Evolutionary conservation across 352 stramenopile species (phyloP).

Genomic region (Pythium phragmiticola): DNA sequence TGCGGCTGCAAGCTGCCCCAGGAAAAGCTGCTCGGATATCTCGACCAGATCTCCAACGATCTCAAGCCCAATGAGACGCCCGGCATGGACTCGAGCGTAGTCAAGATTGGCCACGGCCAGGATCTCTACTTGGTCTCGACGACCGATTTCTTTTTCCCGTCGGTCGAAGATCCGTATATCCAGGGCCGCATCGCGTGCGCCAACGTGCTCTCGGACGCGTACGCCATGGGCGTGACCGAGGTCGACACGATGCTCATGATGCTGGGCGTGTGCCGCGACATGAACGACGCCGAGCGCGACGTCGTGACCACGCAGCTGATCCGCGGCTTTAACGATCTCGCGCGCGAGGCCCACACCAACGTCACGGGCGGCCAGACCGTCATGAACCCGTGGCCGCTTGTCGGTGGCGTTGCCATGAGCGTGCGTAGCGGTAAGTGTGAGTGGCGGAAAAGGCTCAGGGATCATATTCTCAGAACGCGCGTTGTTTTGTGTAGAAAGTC

Average conservation of each 20-base stretch:
- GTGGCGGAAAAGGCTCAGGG: neutral
- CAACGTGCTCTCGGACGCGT: constrained; percentile 95
- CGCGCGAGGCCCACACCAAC: constrained; percentile 83
- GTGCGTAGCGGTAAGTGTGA: constrained; percentile 61
- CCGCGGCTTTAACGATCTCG: constrained; percentile 91
- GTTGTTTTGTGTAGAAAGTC: constrained; percentile 36
- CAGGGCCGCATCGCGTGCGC: constrained; percentile 92
- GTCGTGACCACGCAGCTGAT: constrained; percentile 95
- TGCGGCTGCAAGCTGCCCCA: constrained; percentile 96
- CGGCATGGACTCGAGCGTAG: constrained; percentile 89
- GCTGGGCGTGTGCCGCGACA: constrained; percentile 90
- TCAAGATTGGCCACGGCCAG: constrained; percentile 81
- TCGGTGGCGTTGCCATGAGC: constrained; percentile 92
- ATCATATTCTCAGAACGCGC: too few relatives aligned
- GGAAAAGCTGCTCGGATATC: constrained; percentile 91
- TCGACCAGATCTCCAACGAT: constrained; percentile 86
- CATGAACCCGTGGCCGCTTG: constrained; percentile 95
- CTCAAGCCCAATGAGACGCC: constrained; percentile 91
- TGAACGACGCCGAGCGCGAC: constrained; percentile 89
- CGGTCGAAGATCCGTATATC: constrained; percentile 93
- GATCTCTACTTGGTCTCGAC: constrained; percentile 92
- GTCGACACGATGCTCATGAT: constrained; percentile 96
- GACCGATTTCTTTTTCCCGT: constrained; percentile 96
- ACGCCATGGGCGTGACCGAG: constrained; percentile 93
- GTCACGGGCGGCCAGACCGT: constrained; percentile 95